Base-by-base conservation (phyloP, 805 yeast species). In the Candida tammaniensis region DNA sequence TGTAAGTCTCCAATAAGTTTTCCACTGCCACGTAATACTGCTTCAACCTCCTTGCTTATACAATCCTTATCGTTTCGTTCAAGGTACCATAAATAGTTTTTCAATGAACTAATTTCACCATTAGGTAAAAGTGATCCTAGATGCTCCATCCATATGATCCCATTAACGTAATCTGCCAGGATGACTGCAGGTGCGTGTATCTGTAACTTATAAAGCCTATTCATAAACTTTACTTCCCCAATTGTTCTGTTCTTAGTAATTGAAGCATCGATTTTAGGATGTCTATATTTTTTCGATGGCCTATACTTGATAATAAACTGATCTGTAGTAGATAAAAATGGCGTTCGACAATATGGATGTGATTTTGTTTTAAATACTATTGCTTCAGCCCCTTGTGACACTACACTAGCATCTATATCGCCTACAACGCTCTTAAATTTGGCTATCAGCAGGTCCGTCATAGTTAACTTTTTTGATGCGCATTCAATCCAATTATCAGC, bases 381-480 rank as follows among this genome's bases (percentile, higher is more conserved):
- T 0, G 95, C 95, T 55, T 87, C 96, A 1, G 96, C 96, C 17
- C 96, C 96, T 52, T 87, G 96, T 0, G 94, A 84, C 2, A 87
- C 63, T 18, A 76, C 64, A 1, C 56, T 49, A 4, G 82, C 52
- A 0, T 79, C 76, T 5, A 81, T 63, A 26, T 71, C 64, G 1
- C 74, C 70, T 15, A 82, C 51, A 15, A 68, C 58, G 1, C 44
- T 26, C 30, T 68, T 59, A 0, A 78, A 80, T 21, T 48, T 54
- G 2, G 51, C 58, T 5, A 82, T 39, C 1, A 80, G 61, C 17
- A 59, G 65, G 13, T 70, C 71, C 7, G 87, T 79, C 88, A 82
- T 80, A 12, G 21, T 30, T 7, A n/a, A n/a, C n/a, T 25, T 7
- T 12, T 25, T 7, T 25, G 24, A 11, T 22, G 24, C 9, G 24